Evolutionary conservation across 306 rosid species (phyloP), one percentile per base, ranked within the genome.

Genomic region (Parietaria judaica): DNA sequence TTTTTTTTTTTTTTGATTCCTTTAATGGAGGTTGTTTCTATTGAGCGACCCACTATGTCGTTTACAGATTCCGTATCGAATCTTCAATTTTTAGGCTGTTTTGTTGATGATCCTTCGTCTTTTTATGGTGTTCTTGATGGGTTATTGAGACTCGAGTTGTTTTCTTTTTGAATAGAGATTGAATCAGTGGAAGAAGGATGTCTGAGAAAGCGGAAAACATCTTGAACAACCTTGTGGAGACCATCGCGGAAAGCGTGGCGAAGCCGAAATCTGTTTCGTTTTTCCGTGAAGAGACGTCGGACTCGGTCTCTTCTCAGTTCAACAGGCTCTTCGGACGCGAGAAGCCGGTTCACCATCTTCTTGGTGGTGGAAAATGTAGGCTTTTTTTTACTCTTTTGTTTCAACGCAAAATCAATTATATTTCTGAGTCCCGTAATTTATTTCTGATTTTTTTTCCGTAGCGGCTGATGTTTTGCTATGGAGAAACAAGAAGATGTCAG

Each of bases 401-500:
- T 65, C 58, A 47, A 67, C 14, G 55, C 16, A 50, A 9, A 62
- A 48, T 47, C 43, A 13, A 51, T 49, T 36, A 58, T 57, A 13
- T 67, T 50, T 51, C 43, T 54, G 14, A 14, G 48, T 56, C 57
- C 56, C 50, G 44, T 54, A 37, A 50, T 45, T 59, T n/a, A 17
- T n/a, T 9, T 49, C 56, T 49, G 60, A 72, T 70, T 74, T 70
- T 31, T 49, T 49, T 49, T 68, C 2, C 31, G 60, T 64, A 92
- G 98, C 95, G 71, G 99, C 96, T 65, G 99, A 92, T 78, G 81
- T 86, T 68, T 70, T 92, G 80, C 74, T 92, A 64, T 92, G 99
- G 99, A 88, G 96, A 83, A 84, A 92, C 95, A 92, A 88, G 82
- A 92, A 88, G 76, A 88, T 88, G 63, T 88, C 96, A 45, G 90